A percentile compares a stretch with the other conserved stretches of the same genome.
phyloP scores from a whole-genome alignment of 768 basidiomycete genomes.

The Mycena polygramma region DNA sequence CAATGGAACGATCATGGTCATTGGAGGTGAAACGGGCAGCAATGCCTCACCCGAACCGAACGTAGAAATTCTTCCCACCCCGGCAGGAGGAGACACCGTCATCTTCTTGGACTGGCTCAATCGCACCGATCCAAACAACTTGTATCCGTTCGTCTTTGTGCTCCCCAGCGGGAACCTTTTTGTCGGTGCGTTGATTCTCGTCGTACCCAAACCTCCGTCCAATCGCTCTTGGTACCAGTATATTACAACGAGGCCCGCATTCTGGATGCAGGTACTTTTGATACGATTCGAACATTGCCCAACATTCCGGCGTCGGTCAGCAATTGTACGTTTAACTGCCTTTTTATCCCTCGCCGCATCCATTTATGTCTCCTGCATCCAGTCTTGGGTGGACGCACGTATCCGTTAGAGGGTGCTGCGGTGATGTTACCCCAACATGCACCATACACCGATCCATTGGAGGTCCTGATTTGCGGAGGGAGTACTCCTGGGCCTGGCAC shows the following conservation, averaged over 20 bases:
- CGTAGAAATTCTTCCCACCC: slow-evolving; percentile 79
- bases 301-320: slow-evolving; percentile 83
- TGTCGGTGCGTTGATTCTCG: slow-evolving; percentile 61
- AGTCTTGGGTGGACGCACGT: slow-evolving; percentile 81
- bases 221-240: slow-evolving; percentile 48
- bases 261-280: slow-evolving; percentile 74
- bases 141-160: slow-evolving; percentile 83
- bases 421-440: slow-evolving; percentile 77
- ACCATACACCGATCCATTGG: slow-evolving; percentile 82
- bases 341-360: neutral
- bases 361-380: neutral
- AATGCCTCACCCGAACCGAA: slow-evolving; percentile 77
- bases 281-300: slow-evolving; percentile 70
- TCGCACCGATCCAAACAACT: slow-evolving; percentile 83
- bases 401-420: slow-evolving; percentile 81
- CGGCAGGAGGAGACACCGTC: slow-evolving; percentile 71
- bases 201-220: neutral
- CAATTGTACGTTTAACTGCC: slow-evolving; percentile 56
- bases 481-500: slow-evolving; percentile 67
- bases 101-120: slow-evolving; percentile 74
- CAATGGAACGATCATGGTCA: slow-evolving; percentile 71
- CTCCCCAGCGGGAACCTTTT: slow-evolving; percentile 80
- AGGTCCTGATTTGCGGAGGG: slow-evolving; percentile 82
- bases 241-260: slow-evolving; percentile 89
- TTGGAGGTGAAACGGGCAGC: slow-evolving; percentile 79